Percentiles rank a stretch among this genome's conserved stretches.
Conservation (phyloP, 108 stramenopile genomes). For the Ochromonas danica region DNA sequence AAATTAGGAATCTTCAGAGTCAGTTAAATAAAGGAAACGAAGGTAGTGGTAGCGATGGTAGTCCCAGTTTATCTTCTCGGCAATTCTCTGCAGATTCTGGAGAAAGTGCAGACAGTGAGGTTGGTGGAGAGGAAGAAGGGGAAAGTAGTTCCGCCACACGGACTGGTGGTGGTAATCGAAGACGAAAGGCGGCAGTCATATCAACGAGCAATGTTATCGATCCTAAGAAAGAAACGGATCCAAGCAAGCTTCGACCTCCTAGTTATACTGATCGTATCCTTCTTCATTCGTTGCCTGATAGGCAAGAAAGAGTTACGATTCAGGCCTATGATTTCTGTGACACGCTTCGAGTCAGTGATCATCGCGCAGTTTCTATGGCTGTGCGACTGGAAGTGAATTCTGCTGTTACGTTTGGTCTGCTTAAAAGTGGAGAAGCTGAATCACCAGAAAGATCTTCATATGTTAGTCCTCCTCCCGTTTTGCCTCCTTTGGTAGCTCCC, state of each 20-base stretch:
- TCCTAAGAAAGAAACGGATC: slow-evolving; percentile 4
- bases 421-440: too few relatives aligned
- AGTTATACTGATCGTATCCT: slow-evolving; percentile 33
- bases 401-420: too few relatives aligned
- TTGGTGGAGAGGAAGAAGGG: too few relatives aligned
- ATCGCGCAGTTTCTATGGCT: slow-evolving; percentile 28
- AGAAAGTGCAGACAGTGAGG: neutral
- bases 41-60: neutral
- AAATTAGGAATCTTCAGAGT: neutral
- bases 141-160: neutral
- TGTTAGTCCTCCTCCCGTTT: neutral
- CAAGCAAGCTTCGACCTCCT: slow-evolving; percentile 31
- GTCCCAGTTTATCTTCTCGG: too few relatives aligned
- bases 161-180: neutral
- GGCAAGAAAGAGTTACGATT: neutral
- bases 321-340: slow-evolving; percentile 28
- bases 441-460: too few relatives aligned
- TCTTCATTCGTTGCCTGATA: slow-evolving; percentile 18
- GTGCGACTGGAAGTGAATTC: slow-evolving; percentile 10
- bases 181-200: neutral
- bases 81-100: too few relatives aligned
- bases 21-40: neutral
- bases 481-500: neutral
- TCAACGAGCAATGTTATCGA: neutral
- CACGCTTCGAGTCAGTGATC: neutral